phyloP scores from a whole-genome alignment of 768 basidiomycete species.

The Xerocomus spinulosus region DNA sequence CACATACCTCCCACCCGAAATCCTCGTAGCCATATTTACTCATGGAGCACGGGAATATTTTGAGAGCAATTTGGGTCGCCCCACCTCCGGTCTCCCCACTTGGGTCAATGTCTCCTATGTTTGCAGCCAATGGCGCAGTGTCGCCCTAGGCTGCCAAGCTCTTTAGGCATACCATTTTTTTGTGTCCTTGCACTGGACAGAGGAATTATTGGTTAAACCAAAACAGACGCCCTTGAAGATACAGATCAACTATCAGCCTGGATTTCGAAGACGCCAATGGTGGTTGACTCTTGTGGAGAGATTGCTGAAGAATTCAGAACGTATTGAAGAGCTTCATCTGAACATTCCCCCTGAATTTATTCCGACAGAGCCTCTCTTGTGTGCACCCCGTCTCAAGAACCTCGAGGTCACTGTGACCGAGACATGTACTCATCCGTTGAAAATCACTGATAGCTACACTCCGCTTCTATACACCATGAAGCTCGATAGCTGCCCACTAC shows the following conservation, averaged over 20 bases:
- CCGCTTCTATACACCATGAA: background rate
- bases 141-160: conserved; percentile 35
- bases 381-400: background rate
- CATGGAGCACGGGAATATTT: background rate
- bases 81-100: background rate
- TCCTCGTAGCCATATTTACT: background rate
- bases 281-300: background rate
- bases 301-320: background rate
- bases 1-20: background rate
- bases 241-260: background rate
- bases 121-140: conserved; percentile 36
- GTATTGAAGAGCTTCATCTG: background rate
- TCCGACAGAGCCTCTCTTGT: background rate
- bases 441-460: background rate
- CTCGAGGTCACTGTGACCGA: too few relatives aligned
- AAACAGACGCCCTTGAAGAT: conserved; percentile 30
- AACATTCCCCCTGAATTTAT: background rate
- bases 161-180: background rate
- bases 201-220: background rate
- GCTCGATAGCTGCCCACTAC: background rate
- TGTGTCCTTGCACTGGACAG: background rate
- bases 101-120: conserved; percentile 13
- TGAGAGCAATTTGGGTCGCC: background rate
- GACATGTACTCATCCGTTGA: too few relatives aligned
- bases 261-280: background rate